Conservation (phyloP, 345 rosid species). For the Ceriops zippeliana region DNA sequence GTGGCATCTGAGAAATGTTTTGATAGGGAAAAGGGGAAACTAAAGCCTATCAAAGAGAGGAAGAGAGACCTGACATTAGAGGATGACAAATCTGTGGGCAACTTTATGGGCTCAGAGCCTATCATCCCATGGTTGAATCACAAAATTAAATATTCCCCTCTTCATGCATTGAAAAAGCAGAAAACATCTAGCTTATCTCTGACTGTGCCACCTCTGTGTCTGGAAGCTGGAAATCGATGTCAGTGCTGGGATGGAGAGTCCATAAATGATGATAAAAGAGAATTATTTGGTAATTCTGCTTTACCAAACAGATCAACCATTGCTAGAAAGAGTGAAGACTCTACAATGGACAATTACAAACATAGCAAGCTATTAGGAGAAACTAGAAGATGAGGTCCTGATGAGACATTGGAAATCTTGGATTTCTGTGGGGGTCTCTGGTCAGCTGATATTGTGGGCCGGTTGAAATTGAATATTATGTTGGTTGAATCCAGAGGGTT, state of each 20-base stretch:
- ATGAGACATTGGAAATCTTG: slow-evolving; percentile 21
- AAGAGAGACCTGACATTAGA: slow-evolving; percentile 35
- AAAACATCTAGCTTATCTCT: slow-evolving; percentile 32
- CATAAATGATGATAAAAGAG: slow-evolving; percentile 23
- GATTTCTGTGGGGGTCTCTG: slow-evolving; percentile 4
- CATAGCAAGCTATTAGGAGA: slow-evolving; percentile 44
- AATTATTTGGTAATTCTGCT: slow-evolving; percentile 28
- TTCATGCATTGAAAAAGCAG: slow-evolving; percentile 45
- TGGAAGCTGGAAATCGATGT: slow-evolving; percentile 24
- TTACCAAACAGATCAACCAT: slow-evolving; percentile 28
- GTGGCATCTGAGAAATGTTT: slow-evolving; percentile 32
- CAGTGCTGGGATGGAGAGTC: slow-evolving; percentile 31
- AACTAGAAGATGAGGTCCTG: slow-evolving; percentile 29
- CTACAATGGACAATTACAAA: slow-evolving; percentile 26
- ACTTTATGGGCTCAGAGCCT: slow-evolving; percentile 74
- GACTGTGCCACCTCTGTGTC: slow-evolving; percentile 12
- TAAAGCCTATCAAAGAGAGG: slow-evolving; percentile 32
- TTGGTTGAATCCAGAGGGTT: slow-evolving; percentile 36
- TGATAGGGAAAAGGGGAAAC: slow-evolving; percentile 32
- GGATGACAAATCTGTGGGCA: slow-evolving; percentile 50
- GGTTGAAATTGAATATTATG: too few species aligned
- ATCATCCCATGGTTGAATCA: slow-evolving; percentile 80
- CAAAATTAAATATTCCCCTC: slow-evolving; percentile 53
- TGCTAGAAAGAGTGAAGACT: slow-evolving; percentile 32
- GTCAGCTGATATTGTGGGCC: slow-evolving; percentile 37